Base-by-base conservation (phyloP, 1,139 yeast genomes). In the Yamadazyma epiphylla region DNA sequence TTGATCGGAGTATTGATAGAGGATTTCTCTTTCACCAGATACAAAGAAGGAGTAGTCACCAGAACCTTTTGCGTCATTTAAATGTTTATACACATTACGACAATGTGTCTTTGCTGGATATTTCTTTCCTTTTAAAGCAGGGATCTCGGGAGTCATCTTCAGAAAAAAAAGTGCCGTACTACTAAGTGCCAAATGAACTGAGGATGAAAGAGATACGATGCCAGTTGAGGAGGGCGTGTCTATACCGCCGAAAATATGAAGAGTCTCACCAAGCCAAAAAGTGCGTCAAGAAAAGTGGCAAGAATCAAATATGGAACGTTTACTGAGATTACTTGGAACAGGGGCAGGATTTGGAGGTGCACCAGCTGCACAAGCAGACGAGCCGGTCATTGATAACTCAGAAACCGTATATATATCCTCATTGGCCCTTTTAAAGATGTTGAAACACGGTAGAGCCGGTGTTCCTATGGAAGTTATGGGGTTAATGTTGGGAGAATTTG, bases 391-490 rank as follows among this genome's bases (percentile, higher is more conserved):
- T 36, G 98, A 91, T 60, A 89, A 91, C 49, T 83, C 95, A 21
- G 98, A 91, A 62, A 89, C 97, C 1, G 96, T 91, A 7, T 88
- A 91, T 60, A 88, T 94, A 37, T 91, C 98, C 22, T 88, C 97
- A 22, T 72, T 94, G 48, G 99, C 99, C 3, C 67, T 94, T 36
- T 70, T 94, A 41, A 94, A 94, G 60, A 91, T 91, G 98, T 76
- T 91, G 53, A 91, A 89, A 60, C 98, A 91, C 55, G 97, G 98
- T 27, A 74, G 97, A 51, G 97, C 98, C 1, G 99, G 99, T 53
- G 98, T 94, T 33, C 99, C 99, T 12, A 94, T 94, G 99, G 99
- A 94, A 66, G 99, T 94, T 29, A 94, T 94, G 99, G 99, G 99
- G 3, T 73, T 94, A 43, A 94, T 94, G 99, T 75, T 94, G 47